A percentile compares a stretch with the other conserved stretches of the same genome.
Evolutionary conservation across 805 yeast species (phyloP).

Genomic region (Wickerhamomyces ciferrii): DNA sequence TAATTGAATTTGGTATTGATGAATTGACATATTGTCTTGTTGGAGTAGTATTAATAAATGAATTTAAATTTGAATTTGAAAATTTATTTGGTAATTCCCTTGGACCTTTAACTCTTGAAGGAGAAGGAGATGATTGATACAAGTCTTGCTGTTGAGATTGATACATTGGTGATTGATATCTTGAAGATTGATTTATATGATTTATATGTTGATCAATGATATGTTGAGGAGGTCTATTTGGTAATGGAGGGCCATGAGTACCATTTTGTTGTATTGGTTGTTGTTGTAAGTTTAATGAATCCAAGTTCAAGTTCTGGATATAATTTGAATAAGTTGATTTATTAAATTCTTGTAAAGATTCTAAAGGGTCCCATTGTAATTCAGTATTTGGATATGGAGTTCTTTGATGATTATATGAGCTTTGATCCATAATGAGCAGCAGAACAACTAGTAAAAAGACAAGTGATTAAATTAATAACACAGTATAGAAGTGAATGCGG

Average conservation of each 20-base stretch:
- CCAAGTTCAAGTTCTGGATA: background rate
- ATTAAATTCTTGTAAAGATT: conserved; percentile 13
- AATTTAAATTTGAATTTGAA: conserved; percentile 5
- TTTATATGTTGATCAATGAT: conserved; percentile 13
- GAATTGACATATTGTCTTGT: background rate
- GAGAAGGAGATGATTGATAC: too few relatives aligned
- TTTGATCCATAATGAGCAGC: background rate
- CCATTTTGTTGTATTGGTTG: background rate
- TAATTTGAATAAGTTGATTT: conserved; percentile 1
- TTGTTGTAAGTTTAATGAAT: background rate
- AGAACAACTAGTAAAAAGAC: too few relatives aligned
- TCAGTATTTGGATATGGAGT: conserved; percentile 10
- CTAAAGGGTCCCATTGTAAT: conserved; percentile 14
- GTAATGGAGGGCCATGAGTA: conserved; percentile 16
- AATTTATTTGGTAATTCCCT: conserved; percentile 15
- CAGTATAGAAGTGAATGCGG: too few relatives aligned
- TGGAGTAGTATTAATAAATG: background rate
- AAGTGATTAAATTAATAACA: too few relatives aligned
- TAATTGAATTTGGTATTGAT: background rate
- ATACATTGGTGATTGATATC: background rate
- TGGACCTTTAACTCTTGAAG: conserved; percentile 16
- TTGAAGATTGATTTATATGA: background rate
- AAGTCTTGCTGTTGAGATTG: too few relatives aligned
- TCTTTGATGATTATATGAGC: background rate
- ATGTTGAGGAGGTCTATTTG: conserved; percentile 17